Evolutionary conservation across 345 rosid species (phyloP).

Genomic region (Pugionium cornutum): DNA sequence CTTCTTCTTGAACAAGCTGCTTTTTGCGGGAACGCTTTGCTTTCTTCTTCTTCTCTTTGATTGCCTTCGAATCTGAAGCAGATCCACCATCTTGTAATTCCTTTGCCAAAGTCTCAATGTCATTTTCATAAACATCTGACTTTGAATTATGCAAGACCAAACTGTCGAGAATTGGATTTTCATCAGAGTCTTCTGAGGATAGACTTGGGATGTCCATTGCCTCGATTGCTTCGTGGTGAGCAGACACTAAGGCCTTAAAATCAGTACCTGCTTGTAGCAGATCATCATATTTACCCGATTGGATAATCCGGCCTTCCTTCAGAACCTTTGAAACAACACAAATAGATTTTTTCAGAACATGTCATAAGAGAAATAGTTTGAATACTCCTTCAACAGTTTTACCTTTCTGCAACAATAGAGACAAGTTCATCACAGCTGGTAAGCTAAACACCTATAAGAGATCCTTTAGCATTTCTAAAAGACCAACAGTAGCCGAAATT

Average conservation of each 20-base stretch:
- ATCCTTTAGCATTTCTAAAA: conserved; percentile 38
- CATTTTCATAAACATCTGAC: conserved; percentile 56
- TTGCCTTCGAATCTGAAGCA: conserved; percentile 71
- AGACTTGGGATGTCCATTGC: conserved; percentile 90
- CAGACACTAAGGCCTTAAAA: conserved; percentile 86
- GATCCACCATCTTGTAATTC: conserved; percentile 87
- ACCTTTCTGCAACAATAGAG: conserved; percentile 40
- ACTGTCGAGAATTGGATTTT: conserved; percentile 47
- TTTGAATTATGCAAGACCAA: conserved; percentile 48
- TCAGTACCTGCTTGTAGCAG: conserved; percentile 98
- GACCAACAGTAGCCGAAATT: conserved; percentile 29
- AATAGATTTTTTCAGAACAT: conserved; percentile 18
- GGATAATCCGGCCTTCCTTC: conserved; percentile 88
- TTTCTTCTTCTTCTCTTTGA: conserved; percentile 74
- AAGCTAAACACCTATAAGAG: conserved; percentile 43
- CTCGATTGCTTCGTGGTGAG: conserved; percentile 97
- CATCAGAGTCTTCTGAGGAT: conserved; percentile 81
- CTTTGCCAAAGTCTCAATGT: conserved; percentile 69
- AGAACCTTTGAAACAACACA: conserved; percentile 63
- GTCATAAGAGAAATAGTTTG: conserved; percentile 29
- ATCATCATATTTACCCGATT: conserved; percentile 96
- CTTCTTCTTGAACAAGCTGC: conserved; percentile 99
- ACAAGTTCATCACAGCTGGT: conserved; percentile 46
- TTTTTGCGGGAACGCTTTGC: conserved; percentile 83
- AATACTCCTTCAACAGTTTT: conserved; percentile 39